A percentile compares a stretch with the other conserved stretches of the same genome.
Evolutionary conservation across 257 asterid species (phyloP).

Genomic region (Paraleonurus japonicus): DNA sequence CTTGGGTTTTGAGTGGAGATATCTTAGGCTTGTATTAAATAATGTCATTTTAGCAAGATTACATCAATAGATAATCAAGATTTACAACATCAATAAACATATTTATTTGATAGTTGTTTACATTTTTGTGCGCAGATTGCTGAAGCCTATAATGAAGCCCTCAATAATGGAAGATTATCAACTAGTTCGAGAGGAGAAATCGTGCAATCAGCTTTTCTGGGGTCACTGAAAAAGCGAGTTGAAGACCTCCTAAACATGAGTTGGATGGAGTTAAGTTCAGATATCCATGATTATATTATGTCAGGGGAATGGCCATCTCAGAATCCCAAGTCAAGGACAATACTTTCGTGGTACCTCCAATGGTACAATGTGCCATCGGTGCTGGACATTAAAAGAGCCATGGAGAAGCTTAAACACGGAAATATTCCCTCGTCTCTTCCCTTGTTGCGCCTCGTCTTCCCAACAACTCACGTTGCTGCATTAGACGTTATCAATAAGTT

Average conservation of each 20-base stretch:
- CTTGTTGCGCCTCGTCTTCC: constrained; percentile 69
- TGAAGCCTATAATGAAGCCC: constrained; percentile 76
- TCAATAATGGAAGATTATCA: constrained; percentile 55
- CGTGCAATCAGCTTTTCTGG: constrained; percentile 77
- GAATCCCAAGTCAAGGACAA: constrained; percentile 36
- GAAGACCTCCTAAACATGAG: constrained; percentile 54
- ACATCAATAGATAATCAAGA: background rate
- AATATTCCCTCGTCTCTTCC: constrained; percentile 48
- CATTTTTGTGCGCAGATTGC: constrained; percentile 56
- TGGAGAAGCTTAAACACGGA: constrained; percentile 44
- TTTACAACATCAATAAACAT: background rate
- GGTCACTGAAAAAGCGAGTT: constrained; percentile 73
- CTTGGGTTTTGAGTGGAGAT: background rate
- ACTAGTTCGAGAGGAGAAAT: constrained; percentile 57
- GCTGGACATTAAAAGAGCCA: constrained; percentile 44
- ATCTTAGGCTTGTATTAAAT: background rate
- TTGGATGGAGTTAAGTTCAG: constrained; percentile 28
- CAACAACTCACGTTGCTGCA: constrained; percentile 64
- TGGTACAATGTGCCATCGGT: constrained; percentile 77
- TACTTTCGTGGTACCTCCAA: constrained; percentile 81
- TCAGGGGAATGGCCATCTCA: constrained; percentile 65
- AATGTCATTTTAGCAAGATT: background rate
- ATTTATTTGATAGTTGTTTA: background rate
- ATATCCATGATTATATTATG: constrained; percentile 40
- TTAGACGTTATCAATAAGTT: constrained; percentile 43